phyloP scores from a whole-genome alignment of 495 filamentous ascomycete species.

The Pseudoneurospora amorphoporcata region DNA sequence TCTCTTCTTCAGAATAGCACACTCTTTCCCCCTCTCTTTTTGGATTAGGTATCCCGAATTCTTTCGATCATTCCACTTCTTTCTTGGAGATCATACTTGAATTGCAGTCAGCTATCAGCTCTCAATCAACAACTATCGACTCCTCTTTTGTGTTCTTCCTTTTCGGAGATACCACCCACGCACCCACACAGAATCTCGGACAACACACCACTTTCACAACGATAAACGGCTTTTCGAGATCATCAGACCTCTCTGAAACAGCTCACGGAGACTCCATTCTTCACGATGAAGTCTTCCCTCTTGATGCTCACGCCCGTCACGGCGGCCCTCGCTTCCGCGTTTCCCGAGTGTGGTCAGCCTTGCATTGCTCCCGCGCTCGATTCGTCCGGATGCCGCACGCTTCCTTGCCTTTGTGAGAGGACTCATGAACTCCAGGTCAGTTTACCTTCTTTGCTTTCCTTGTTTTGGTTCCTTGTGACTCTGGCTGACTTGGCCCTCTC shows the following conservation, averaged over 20 bases:
- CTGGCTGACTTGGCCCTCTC: background rate
- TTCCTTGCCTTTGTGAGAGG: conserved; percentile 8
- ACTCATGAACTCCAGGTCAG: conserved; percentile 11
- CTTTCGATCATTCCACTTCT: conserved; percentile 14
- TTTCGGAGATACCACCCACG: too few species aligned
- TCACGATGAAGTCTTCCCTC: conserved; percentile 15
- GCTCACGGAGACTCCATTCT: background rate
- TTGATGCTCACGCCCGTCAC: conserved; percentile 5
- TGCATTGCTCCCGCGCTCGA: conserved; percentile 3
- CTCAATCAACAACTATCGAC: background rate
- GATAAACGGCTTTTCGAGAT: background rate
- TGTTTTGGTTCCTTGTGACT: background rate
- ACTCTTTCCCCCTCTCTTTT: conserved; percentile 17
- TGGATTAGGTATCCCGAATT: conserved; percentile 18
- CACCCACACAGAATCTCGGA: background rate
- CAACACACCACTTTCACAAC: background rate
- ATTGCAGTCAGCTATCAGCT: conserved; percentile 5
- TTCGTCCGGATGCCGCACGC: background rate
- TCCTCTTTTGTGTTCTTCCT: background rate
- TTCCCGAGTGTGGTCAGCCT: conserved; percentile 9
- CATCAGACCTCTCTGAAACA: conserved; percentile 1
- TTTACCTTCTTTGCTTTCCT: background rate
- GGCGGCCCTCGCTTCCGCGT: background rate
- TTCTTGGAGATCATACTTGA: conserved; percentile 20
- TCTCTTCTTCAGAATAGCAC: conserved; percentile 10